Base-by-base conservation (phyloP, 768 basidiomycete species). In the Amanita subjunquillea region DNA sequence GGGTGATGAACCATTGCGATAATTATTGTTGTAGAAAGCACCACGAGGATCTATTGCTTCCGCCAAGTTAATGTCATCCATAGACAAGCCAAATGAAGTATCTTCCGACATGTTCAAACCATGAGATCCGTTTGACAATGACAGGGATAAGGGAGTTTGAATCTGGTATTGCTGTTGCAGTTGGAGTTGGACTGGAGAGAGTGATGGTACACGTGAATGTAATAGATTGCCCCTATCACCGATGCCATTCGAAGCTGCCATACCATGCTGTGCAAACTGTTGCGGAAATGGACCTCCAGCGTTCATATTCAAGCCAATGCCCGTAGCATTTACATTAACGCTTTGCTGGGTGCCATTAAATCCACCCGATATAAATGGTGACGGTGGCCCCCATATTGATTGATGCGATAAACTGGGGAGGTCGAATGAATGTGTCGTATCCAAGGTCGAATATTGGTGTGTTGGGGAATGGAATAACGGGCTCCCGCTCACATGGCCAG, bases 261-360 rank as follows among this genome's bases (percentile, higher is more conserved):
- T 58, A 22, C 51, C 53, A 29, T 56, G 54, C 25, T 56, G 29
- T 5, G 13, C 51, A 37, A 53, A 52, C 17, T 60, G 50, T 22
- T 60, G 55, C 6, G 57, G 53, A 8, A 58, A 22, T 12, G 52
- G 38, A 6, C 22, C 25, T 37, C 9, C 12, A 3, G 34, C 5
- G 8, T 20, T 34, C 23, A 36, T 25, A 13, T 34, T 34, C n/a
- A 38, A 29, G 8, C 30, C 23, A 37, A 6, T 15, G 9, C 43
- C n/a, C 0, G 30, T 12, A 25, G 15, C n/a, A 34, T 23, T 45
- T 7, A 63, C 64, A 39, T 55, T 52, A 13, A 63, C 48, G 47
- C 62, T 61, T 30, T 63, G 62, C 39, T 71, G 69, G 1, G 66
- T 67, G 47, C 59, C 61, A 55, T 65, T 65, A n/a, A 61, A 59